Percentiles rank a stretch among this genome's conserved stretches.
Conservation (phyloP, 2,329 filamentous ascomycete genomes). For the Fusarium acutatum region DNA sequence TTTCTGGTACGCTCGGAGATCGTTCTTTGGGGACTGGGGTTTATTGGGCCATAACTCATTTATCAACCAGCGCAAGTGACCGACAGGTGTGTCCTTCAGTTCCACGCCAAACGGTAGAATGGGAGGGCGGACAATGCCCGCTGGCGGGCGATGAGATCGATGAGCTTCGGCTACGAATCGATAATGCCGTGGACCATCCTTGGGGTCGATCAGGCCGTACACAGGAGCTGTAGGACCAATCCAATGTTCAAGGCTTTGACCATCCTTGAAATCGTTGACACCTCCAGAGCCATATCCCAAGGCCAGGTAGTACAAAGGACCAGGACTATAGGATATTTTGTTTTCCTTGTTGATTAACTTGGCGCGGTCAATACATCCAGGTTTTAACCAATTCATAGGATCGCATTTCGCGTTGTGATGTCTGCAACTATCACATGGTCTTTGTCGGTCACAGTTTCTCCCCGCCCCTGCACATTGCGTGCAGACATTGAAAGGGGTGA, state of each 20-base stretch:
- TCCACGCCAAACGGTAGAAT: rapidly evolving
- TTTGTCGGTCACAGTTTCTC: conserved; percentile 47
- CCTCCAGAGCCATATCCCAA: conserved; percentile 42
- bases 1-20: neutral
- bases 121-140: neutral
- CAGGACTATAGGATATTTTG: neutral
- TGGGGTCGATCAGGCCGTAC: conserved; percentile 7
- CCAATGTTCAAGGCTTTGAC: conserved; percentile 30
- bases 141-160: conserved; percentile 8
- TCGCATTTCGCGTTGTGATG: neutral
- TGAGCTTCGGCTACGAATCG: neutral
- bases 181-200: neutral
- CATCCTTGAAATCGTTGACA: conserved; percentile 35
- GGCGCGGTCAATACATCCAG: conserved; percentile 9
- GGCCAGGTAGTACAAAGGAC: conserved; percentile 48
- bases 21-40: neutral
- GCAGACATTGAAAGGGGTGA: conserved; percentile 40
- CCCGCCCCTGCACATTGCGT: conserved; percentile 15
- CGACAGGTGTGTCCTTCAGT: neutral
- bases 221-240: conserved; percentile 32
- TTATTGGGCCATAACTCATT: rapidly evolving
- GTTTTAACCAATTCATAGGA: neutral
- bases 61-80: neutral
- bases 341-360: neutral
- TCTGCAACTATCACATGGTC: conserved; percentile 50